These are phyloP conservation scores for Paraleonurus japonicus DNA, from an alignment of 257 asterid species.

Conservation along the genomic window DNA sequence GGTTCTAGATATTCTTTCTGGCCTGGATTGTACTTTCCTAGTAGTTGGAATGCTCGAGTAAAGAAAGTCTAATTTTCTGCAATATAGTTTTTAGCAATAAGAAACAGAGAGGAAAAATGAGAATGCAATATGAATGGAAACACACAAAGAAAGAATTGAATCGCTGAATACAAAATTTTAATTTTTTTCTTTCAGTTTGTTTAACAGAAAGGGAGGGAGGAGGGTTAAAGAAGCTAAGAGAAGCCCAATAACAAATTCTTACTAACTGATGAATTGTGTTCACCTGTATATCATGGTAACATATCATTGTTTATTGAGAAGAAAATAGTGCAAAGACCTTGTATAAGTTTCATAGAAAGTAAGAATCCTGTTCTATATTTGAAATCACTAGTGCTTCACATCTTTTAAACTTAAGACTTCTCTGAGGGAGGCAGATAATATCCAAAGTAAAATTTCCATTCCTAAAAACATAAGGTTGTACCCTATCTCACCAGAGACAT, in stretches of 20 bases:
- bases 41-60: neutral
- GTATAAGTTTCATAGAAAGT: neutral
- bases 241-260: neutral
- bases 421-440: neutral
- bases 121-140: constrained; percentile 7
- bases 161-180: neutral
- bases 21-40: neutral
- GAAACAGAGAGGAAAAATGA: neutral
- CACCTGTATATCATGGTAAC: neutral
- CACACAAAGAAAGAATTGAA: constrained; percentile 1
- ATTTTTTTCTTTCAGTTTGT: neutral
- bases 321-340: neutral
- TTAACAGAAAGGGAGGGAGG: neutral
- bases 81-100: neutral
- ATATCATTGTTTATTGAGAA: neutral
- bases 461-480: constrained; percentile 17
- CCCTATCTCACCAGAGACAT: constrained; percentile 3
- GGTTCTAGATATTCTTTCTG: neutral
- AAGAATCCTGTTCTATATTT: neutral
- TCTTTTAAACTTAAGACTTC: neutral
- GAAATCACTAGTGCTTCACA: neutral
- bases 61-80: neutral
- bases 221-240: neutral
- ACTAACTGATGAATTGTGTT: neutral
- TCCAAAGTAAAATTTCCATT: constrained; percentile 8